These are phyloP conservation scores for Triangularia verruculosa DNA, from an alignment of 2,329 filamentous ascomycete species.

Conservation along the genomic window DNA sequence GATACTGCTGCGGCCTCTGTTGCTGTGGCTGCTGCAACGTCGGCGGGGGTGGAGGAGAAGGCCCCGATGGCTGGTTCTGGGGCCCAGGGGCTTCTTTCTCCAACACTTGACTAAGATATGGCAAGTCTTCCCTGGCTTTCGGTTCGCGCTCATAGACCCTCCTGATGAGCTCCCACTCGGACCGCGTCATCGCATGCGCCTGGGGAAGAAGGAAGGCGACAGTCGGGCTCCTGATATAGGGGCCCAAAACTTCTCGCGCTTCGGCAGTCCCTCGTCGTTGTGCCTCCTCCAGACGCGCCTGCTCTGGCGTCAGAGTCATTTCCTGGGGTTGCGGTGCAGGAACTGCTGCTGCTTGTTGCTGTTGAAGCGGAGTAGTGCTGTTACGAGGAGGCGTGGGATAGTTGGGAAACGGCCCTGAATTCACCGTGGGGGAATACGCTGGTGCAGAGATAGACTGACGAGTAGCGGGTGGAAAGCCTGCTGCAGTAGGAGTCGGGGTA, in stretches of 20 bases:
- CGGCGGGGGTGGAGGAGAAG: constrained; percentile 4
- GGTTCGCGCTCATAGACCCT: constrained; percentile 65
- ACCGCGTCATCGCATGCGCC: constrained; percentile 63
- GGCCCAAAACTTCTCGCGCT: constrained; percentile 63
- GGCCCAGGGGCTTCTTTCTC: constrained; percentile 40
- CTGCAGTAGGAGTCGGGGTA: constrained; percentile 37
- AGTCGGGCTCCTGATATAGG: constrained; percentile 60
- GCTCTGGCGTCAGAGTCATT: constrained; percentile 36
- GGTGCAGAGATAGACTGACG: constrained; percentile 48
- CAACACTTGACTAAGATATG: constrained; percentile 53
- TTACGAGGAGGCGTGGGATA: constrained; percentile 20
- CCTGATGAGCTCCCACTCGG: constrained; percentile 71
- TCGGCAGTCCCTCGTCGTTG: constrained; percentile 53
- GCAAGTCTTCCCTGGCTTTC: constrained; percentile 60
- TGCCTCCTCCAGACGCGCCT: constrained; percentile 49
- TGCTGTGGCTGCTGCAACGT: constrained; percentile 11
- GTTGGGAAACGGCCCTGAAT: constrained; percentile 37
- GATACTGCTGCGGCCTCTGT: constrained; percentile 9
- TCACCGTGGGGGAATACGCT: constrained; percentile 53
- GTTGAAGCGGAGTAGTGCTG: constrained; percentile 35
- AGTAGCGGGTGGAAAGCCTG: constrained; percentile 39
- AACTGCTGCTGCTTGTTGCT: constrained; percentile 27
- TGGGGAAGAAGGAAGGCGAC: constrained; percentile 68
- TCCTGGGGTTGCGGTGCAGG: constrained; percentile 14
- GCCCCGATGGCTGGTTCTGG: constrained; percentile 5